Evolutionary conservation across 2,329 filamentous ascomycete genomes (phyloP).

Genomic region (Sphaerulina musiva): DNA sequence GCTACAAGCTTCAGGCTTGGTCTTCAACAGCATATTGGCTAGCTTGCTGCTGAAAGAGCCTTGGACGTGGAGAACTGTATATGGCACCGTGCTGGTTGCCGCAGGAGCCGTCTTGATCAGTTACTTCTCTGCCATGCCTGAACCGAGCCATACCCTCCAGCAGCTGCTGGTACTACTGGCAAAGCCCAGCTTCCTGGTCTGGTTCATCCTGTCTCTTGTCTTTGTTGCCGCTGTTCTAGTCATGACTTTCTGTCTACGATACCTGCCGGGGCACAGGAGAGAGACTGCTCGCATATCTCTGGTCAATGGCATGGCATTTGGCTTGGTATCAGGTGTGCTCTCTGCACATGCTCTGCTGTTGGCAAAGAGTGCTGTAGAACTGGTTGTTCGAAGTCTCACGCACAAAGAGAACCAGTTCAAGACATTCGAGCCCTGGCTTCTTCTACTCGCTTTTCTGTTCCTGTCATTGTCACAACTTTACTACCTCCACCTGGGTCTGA

Average conservation of each 20-base stretch:
- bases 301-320: constrained; percentile 77
- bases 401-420: constrained; percentile 90
- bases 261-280: constrained; percentile 28
- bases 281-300: constrained; percentile 48
- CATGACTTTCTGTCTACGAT: constrained; percentile 48
- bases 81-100: constrained; percentile 83
- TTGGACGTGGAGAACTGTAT: constrained; percentile 87
- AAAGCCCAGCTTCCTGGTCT: constrained; percentile 69
- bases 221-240: constrained; percentile 62
- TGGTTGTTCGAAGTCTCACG: constrained; percentile 78
- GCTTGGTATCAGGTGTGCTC: constrained; percentile 78
- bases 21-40: constrained; percentile 98
- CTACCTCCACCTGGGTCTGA: constrained; percentile 87
- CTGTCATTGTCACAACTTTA: constrained; percentile 88
- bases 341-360: constrained; percentile 90
- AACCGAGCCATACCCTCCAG: constrained; percentile 79
- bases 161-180: constrained; percentile 73
- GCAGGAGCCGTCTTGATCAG: constrained; percentile 85
- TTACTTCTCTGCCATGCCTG: constrained; percentile 86
- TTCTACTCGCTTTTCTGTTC: constrained; percentile 71
- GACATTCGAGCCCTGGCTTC: constrained; percentile 90
- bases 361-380: constrained; percentile 92
- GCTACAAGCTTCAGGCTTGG: constrained; percentile 86
- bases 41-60: constrained; percentile 87
- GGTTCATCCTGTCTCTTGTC: constrained; percentile 77